phyloP scores from a whole-genome alignment of 2,329 filamentous ascomycete species.

The Botrytis byssoidea region DNA sequence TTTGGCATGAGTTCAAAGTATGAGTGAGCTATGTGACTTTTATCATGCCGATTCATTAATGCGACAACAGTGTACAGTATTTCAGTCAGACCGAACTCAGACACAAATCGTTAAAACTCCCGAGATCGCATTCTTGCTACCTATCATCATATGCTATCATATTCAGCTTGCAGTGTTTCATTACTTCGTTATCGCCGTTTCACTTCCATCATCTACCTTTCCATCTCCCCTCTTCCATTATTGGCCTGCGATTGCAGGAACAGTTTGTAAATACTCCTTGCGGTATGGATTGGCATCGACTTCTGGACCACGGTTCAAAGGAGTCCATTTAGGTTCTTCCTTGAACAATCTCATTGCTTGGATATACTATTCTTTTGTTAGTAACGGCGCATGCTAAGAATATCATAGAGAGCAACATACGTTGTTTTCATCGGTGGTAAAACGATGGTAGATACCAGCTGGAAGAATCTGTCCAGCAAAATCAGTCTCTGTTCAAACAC shows the following conservation, averaged over 20 bases:
- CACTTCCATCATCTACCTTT: conserved; percentile 2
- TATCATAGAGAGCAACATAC: conserved; percentile 53
- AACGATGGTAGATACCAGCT: conserved; percentile 94
- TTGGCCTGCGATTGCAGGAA: conserved; percentile 24
- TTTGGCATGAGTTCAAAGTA: background rate
- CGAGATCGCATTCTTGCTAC: background rate
- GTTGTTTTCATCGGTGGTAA: conserved; percentile 89
- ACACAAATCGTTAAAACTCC: background rate
- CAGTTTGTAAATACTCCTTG: conserved; percentile 65
- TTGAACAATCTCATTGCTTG: conserved; percentile 97
- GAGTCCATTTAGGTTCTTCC: conserved; percentile 98
- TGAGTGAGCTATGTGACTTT: background rate
- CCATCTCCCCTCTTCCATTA: background rate
- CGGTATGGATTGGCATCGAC: conserved; percentile 78
- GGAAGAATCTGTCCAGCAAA: conserved; percentile 63
- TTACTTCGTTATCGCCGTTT: background rate
- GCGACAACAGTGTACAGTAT: background rate
- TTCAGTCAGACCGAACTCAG: background rate
- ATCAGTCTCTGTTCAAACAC: background rate
- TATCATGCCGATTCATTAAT: background rate
- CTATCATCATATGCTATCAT: background rate
- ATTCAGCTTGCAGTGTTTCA: background rate
- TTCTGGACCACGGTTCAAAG: conserved; percentile 75
- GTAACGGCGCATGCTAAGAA: background rate
- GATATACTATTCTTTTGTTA: conserved; percentile 64